A percentile compares a stretch with the other conserved stretches of the same genome.
phyloP scores from a whole-genome alignment of 164 flowering plant species.

The Cinnamomum micranthum region DNA sequence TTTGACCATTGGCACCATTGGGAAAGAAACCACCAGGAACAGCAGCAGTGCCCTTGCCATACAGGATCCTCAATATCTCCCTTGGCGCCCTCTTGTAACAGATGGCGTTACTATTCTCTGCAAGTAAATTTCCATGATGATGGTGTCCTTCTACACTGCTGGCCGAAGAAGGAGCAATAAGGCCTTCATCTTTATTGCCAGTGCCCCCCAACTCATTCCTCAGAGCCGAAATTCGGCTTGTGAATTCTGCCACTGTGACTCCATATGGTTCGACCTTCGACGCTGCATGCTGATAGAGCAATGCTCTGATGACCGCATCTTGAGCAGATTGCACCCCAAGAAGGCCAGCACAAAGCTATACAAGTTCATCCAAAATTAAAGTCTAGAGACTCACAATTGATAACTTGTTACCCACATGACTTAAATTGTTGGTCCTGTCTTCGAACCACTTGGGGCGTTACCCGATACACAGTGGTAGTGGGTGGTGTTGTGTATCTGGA shows the following conservation, averaged over 20 bases:
- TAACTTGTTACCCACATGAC: not conserved
- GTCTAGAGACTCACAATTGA: not conserved
- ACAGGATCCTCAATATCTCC: slow-evolving; percentile 27
- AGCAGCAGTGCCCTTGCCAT: slow-evolving; percentile 18
- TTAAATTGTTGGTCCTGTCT: too few relatives aligned
- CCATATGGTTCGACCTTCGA: slow-evolving; percentile 49
- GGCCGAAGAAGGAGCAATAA: slow-evolving; percentile 26
- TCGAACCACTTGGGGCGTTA: too few relatives aligned
- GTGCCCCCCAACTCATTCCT: slow-evolving; percentile 47
- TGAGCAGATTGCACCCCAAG: slow-evolving; percentile 79
- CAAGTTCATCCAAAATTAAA: not conserved
- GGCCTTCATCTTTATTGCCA: slow-evolving; percentile 72
- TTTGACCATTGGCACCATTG: slow-evolving; percentile 22
- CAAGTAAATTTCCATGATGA: slow-evolving; percentile 41
- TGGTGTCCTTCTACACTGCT: slow-evolving; percentile 21
- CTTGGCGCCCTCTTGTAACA: slow-evolving; percentile 18
- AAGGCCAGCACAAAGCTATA: slow-evolving; percentile 63
- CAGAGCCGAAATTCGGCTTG: slow-evolving; percentile 45
- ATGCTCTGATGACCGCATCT: slow-evolving; percentile 68
- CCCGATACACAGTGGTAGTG: too few relatives aligned
- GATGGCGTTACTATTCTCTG: not conserved
- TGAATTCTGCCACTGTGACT: slow-evolving; percentile 67
- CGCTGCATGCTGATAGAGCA: slow-evolving; percentile 37
- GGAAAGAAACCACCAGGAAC: slow-evolving; percentile 30
- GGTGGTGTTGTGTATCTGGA: too few relatives aligned